Base-by-base conservation (phyloP, 2,329 filamentous ascomycete genomes). In the Penicillium expansum region DNA sequence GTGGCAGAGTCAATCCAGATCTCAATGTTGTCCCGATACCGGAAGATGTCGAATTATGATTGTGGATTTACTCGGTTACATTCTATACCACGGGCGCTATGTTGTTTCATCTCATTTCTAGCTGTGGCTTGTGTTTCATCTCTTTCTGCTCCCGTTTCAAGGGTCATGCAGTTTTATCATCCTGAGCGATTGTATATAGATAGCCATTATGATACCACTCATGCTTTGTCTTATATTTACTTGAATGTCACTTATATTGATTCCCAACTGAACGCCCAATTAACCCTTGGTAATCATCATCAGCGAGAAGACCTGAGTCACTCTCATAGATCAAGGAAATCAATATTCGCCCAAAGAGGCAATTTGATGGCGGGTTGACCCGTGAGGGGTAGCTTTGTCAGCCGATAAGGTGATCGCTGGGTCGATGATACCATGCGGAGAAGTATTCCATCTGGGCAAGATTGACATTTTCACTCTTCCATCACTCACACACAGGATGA, bases 1-100 rank as follows among this genome's bases (percentile, higher is more conserved):
- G 89, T 0, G 81, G 86, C 64, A 76, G 90, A 61, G 67, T 93
- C 52, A 82, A 91, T 62, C 86, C 87, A 59, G 86, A 88, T 55
- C 74, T 79, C 47, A 82, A 83, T 66, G 72, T 82, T 42, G 76
- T 85, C 20, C 64, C 62, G 4, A 27, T 68, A 27, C 58, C 59
- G 13, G 62, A 58, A 42, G 44, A 42, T 4, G 52, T 20, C 13
- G 37, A 49, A 7, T 11, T 30, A 45, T 52, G 50, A 47, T 38
- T 37, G 4, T 20, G n/a, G 20, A 3, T 6, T 35, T 44, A 44
- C 11, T 35, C 7, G 10, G 8, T 38, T 22, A 7, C 22, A 38
- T 24, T 30, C 20, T 38, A 47, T 48, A 22, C 41, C 41, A 18
- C 16, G 41, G n/a, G 27, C 13, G 20, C 11, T 27, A 47, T 52